phyloP scores from a whole-genome alignment of 2,329 filamentous ascomycete species.

The Cordyceps militaris region DNA sequence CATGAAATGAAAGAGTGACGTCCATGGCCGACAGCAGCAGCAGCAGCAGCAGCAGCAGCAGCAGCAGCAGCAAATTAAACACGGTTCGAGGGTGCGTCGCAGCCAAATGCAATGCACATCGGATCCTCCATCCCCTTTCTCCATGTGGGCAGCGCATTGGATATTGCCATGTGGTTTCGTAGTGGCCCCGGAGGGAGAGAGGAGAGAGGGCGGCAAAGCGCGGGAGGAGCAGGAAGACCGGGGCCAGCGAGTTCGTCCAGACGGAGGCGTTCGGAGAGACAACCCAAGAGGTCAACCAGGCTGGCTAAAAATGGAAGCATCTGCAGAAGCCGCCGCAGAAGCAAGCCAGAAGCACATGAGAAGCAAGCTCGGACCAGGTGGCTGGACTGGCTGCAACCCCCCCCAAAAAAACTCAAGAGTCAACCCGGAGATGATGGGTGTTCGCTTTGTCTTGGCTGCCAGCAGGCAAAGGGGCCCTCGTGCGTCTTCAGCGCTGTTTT shows the following conservation, averaged over 20 bases:
- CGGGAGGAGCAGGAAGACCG: neutral
- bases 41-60: too few species aligned
- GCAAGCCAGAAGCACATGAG: slow-evolving; percentile 5
- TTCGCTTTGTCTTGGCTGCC: too few species aligned
- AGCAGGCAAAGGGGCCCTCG: too few species aligned
- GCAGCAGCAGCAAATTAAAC: too few species aligned
- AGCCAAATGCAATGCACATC: neutral
- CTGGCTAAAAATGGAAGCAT: neutral
- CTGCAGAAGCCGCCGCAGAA: neutral
- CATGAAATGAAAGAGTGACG: neutral
- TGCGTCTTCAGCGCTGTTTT: neutral
- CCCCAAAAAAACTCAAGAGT: neutral
- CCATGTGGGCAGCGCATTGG: neutral
- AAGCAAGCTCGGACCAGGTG: slow-evolving; percentile 6
- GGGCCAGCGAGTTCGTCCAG: neutral
- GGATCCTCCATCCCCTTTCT: neutral
- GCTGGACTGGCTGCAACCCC: neutral
- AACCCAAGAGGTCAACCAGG: neutral
- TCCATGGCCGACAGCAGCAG: too few species aligned
- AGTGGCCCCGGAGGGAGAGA: neutral
- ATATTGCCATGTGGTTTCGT: slow-evolving; percentile 6
- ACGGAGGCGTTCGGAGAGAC: neutral
- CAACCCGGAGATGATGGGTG: too few species aligned
- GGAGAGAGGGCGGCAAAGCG: neutral
- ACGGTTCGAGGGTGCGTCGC: neutral